Base-by-base conservation (phyloP, 306 rosid genomes). In the Cucurbita pepo region DNA sequence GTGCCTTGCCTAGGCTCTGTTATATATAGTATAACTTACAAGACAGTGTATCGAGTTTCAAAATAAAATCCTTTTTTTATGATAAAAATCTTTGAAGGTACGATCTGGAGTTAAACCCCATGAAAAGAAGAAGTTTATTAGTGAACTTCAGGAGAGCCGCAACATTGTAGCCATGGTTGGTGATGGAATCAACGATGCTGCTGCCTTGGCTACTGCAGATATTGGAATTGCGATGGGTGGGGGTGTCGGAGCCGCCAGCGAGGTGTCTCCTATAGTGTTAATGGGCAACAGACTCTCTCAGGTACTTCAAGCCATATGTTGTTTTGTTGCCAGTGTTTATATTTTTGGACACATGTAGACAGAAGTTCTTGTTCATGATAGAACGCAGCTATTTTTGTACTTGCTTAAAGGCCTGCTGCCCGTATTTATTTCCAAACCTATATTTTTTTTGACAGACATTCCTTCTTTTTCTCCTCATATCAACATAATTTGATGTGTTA, bases 221-320 rank as follows among this genome's bases (percentile, higher is more conserved):
- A 70, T 93, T 82, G 98, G 97, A 66, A 88, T 93, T 82, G 98
- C 97, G 71, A 83, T 93, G 87, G 94, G 98, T 63, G 96, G 91
- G 70, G 94, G 97, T 81, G 98, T 90, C 45, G 98, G 98, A 80
- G 98, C 98, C 79, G 98, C 98, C 18, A 87, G 98, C 75, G 98
- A 93, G 81, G 98, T 90, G 79, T 93, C 97, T 81, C 89, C 98
- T 38, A 82, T 93, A 45, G 96, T 93, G 70, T 79, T 93, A 80
- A 86, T 93, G 96, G 94, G 92, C 82, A 86, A 93, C 81, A 90
- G 84, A 82, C 94, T 93, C 61, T 84, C 96, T 7, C 98, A 93
- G 94, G 98, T 93, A 76, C 59, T 43, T 73, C 2, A 10, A 38
- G 36, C 72, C 57, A 62, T 63, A 19, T 62, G 38, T 12, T 59